Evolutionary conservation across 495 filamentous ascomycete genomes (phyloP).

Genomic region (Talaromyces adpressus): DNA sequence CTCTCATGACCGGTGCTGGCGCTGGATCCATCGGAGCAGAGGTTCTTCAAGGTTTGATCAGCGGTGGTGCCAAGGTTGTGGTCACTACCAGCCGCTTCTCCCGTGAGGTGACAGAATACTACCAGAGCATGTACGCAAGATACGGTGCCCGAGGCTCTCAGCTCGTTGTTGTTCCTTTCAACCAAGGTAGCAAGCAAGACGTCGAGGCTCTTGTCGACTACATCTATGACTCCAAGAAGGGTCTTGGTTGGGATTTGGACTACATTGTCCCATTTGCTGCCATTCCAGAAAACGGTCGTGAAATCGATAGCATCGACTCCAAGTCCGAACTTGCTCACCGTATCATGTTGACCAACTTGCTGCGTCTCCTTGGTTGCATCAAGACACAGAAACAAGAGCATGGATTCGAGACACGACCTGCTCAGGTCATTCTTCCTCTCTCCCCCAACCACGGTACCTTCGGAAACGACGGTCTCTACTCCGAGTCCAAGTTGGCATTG

Average conservation of each 20-base stretch:
- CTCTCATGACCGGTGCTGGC: constrained; percentile 96
- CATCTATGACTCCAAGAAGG: constrained; percentile 95
- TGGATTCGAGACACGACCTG: constrained; percentile 90
- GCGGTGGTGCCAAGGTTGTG: constrained; percentile 89
- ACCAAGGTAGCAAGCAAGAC: constrained; percentile 97
- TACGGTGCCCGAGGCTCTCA: constrained; percentile 91
- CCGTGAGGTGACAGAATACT: constrained; percentile 96
- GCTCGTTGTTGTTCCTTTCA: constrained; percentile 96
- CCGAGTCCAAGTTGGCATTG: constrained; percentile 92
- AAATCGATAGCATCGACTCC: constrained; percentile 95
- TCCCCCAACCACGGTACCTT: constrained; percentile 99
- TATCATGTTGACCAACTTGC: constrained; percentile 97
- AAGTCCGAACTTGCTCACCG: constrained; percentile 97
- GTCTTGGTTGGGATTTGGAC: constrained; percentile 96
- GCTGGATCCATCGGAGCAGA: constrained; percentile 98
- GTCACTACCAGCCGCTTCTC: constrained; percentile 97
- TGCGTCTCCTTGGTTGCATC: constrained; percentile 82
- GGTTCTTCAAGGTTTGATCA: constrained; percentile 92
- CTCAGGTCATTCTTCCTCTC: constrained; percentile 90
- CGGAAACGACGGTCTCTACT: constrained; percentile 95
- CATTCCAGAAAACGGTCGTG: constrained; percentile 94
- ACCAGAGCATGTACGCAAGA: constrained; percentile 95
- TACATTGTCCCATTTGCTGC: constrained; percentile 95
- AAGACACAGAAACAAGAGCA: constrained; percentile 82
- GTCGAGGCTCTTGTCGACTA: constrained; percentile 88